These are phyloP conservation scores for Fraxinus anomala DNA, from an alignment of 257 asterid genomes.

Conservation along the genomic window DNA sequence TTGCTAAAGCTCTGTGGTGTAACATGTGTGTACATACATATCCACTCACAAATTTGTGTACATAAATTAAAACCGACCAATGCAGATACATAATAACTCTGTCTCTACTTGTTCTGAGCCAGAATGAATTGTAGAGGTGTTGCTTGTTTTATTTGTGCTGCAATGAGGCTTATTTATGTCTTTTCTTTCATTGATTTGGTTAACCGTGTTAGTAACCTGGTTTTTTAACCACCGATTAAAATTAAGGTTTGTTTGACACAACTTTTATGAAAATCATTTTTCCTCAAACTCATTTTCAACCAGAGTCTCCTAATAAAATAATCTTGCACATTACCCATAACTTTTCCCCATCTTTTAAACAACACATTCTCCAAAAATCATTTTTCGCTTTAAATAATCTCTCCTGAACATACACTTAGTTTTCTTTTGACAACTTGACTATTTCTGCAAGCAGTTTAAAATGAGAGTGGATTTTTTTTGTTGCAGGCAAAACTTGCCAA, in stretches of 20 bases:
- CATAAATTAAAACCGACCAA: background rate
- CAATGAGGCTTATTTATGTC: slow-evolving; percentile 4
- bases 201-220: slow-evolving; percentile 1
- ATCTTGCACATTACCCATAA: no score
- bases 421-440: slow-evolving; percentile 22
- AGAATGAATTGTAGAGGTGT: slow-evolving; percentile 1
- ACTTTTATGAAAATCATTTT: no score
- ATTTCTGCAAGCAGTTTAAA: slow-evolving; percentile 5
- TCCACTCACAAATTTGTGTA: background rate
- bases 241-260: background rate
- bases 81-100: background rate
- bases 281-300: slow-evolving; percentile 7
- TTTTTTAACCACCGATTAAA: background rate
- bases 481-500: slow-evolving; percentile 95
- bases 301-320: background rate
- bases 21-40: background rate
- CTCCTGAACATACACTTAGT: background rate
- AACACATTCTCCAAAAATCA: no score
- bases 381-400: no score
- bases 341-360: no score
- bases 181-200: slow-evolving; percentile 20
- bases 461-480: background rate
- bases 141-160: slow-evolving; percentile 12
- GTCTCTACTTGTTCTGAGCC: background rate
- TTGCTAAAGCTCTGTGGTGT: slow-evolving; percentile 1